Evolutionary conservation across 169 alveolate species (phyloP), one percentile per base, ranked within the genome.

Genomic region (Miamiensis avidus): DNA sequence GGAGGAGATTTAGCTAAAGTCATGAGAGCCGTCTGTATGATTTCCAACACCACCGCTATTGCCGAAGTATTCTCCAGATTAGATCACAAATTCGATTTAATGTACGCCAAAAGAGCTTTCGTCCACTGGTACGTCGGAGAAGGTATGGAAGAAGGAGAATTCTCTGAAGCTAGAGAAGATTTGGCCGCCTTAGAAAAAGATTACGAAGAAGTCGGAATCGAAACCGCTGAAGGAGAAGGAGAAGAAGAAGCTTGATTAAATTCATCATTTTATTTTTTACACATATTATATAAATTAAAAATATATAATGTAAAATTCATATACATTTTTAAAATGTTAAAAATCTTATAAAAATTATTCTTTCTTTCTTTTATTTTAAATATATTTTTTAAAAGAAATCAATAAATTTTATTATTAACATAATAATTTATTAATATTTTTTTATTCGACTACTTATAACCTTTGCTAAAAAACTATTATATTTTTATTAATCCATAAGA

Each of bases 91-190:
- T 89, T 92, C 90, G 93, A 89, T 89, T 82, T 87, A 82, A 83
- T 92, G 90, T 89, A 89, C 75, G 83, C 92, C 33, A 92, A 87
- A 81, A 92, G 93, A 82, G 95, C 95, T 29, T 92, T 89, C 78
- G 92, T 92, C 34, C 99, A 99, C 90, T 98, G 99, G 99, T 99
- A 97, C 91, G 99, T 98, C 81, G 99, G 99, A 34, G 99, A 98
- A 92, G 99, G 99, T 82, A 98, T 98, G 99, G 99, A 99, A 93
- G 99, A 98, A 93, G 99, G 99, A 29, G 99, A 98, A 89, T 98
- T 99, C 94, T 96, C 98, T 81, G 99, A 98, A 95, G 99, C 99
- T 74, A 96, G 99, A 81, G 99, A 98, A 89, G 99, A 99, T 89
- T 93, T 99, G 82, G 99, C 99, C 31, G 99, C 99, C 29, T 95